Percentiles rank a stretch among this genome's conserved stretches.
These are phyloP conservation scores for Pyricularia grisea DNA, from an alignment of 2,329 filamentous ascomycete genomes.

Conservation along the genomic window DNA sequence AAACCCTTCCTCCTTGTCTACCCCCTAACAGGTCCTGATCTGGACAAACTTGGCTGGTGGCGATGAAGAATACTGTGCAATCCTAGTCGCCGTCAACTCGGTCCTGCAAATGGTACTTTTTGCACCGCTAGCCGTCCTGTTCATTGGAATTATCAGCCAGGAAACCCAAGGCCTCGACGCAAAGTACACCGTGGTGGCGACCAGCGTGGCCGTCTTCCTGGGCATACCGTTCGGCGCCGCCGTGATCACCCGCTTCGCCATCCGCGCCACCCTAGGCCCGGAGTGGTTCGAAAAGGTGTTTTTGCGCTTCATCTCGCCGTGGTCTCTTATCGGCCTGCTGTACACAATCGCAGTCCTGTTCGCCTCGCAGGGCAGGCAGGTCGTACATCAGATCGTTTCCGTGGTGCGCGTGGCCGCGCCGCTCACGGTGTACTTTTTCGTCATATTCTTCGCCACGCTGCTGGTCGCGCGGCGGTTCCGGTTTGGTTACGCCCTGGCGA, in stretches of 20 bases:
- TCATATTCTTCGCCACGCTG: conserved; percentile 65
- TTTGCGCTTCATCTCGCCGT: conserved; percentile 59
- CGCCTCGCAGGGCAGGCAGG: conserved; percentile 66
- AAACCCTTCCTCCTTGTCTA: not conserved
- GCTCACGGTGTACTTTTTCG: conserved; percentile 68
- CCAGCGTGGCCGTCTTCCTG: conserved; percentile 74
- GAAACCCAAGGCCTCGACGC: conserved; percentile 23
- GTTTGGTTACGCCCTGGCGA: conserved; percentile 60
- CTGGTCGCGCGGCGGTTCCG: conserved; percentile 53
- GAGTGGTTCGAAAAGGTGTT: conserved; percentile 61
- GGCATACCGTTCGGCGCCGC: conserved; percentile 77
- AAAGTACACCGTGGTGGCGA: conserved; percentile 61
- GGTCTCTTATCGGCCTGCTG: conserved; percentile 71
- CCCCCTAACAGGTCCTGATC: conserved; percentile 38
- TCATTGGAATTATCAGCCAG: conserved; percentile 59
- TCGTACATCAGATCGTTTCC: conserved; percentile 74
- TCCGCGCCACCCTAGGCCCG: conserved; percentile 45
- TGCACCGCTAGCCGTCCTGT: conserved; percentile 58
- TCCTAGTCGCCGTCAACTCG: conserved; percentile 67
- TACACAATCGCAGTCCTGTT: conserved; percentile 86
- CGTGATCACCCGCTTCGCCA: conserved; percentile 58
- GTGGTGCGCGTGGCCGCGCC: conserved; percentile 76
- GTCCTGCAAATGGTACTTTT: conserved; percentile 66
- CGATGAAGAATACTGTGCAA: conserved; percentile 74
- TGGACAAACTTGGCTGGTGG: conserved; percentile 66